Evolutionary conservation across 208 protist species (phyloP).

Genomic region (Acanthamoeba triangularis): DNA sequence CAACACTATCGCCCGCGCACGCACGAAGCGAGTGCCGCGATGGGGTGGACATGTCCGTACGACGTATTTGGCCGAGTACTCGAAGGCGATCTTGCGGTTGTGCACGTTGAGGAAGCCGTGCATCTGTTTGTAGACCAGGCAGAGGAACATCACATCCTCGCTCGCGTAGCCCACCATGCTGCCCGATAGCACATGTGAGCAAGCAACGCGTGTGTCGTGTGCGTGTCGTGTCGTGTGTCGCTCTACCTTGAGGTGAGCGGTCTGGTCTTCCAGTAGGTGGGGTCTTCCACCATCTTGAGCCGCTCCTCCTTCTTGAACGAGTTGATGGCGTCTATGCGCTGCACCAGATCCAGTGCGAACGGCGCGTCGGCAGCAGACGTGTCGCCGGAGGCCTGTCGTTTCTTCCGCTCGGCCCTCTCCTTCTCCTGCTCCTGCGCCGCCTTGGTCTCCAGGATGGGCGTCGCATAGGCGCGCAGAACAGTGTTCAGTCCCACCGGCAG

Average conservation of each 20-base stretch:
- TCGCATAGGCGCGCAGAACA: neutral
- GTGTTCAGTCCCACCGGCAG: slow-evolving; percentile 23
- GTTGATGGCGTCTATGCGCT: neutral
- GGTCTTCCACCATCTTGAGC: slow-evolving; percentile 34
- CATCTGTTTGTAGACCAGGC: slow-evolving; percentile 29
- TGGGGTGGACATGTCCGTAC: neutral
- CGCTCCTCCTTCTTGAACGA: slow-evolving; percentile 47
- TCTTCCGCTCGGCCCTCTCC: neutral
- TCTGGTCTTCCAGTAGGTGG: slow-evolving; percentile 21
- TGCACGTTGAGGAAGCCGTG: neutral
- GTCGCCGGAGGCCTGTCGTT: neutral
- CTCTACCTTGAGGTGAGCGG: neutral
- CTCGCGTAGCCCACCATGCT: slow-evolving; percentile 37
- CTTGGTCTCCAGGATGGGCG: slow-evolving; percentile 25
- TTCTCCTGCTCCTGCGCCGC: slow-evolving; percentile 12
- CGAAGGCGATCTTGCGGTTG: slow-evolving; percentile 32
- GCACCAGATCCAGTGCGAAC: neutral
- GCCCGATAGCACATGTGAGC: neutral
- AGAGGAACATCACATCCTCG: slow-evolving; percentile 38
- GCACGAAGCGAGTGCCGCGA: neutral
- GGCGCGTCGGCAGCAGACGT: neutral
- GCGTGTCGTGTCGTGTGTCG: neutral
- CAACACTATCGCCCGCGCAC: neutral
- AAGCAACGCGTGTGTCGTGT: neutral
- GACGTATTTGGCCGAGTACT: slow-evolving; percentile 35